Base-by-base conservation (phyloP, 2,329 filamentous ascomycete species). In the Tothia fuscella region DNA sequence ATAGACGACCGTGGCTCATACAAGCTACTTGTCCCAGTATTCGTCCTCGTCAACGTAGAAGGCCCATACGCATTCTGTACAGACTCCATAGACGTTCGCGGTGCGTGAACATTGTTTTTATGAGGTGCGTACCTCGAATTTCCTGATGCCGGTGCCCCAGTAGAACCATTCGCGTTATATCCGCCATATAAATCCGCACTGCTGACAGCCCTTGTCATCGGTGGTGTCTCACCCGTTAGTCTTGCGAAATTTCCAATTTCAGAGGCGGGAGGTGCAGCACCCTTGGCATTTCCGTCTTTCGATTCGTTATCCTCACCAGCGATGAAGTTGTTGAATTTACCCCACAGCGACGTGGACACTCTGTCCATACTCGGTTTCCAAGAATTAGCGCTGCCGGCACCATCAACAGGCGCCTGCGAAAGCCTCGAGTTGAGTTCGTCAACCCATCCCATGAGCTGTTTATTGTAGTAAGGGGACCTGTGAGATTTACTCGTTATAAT, bases 331-430 rank as follows among this genome's bases (percentile, higher is more conserved):
- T 88, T 96, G 63, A 99, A 95, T 45, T 82, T 86, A 49, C 79
- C 87, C 74, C 86, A 88, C 56, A 96, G 77, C 25, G 82, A 86
- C 47, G 82, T 87, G 2, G 88, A 91, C 0, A 96, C 86, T 61
- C 93, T 94, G 60, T 93, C 88, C 74, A 96, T 93, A 59, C 78
- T 95, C 5, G 89, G 87, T 59, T 91, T 94, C 85, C 89, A 94
- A 2, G 87, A 89, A 16, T 76, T 79, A 4, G 41, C 26, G 12
- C 22, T 34, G 10, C 21, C 35, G 10, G 35, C 10, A 42, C 75
- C 78, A 50, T 91, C 86, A 55, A 82, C 85, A 10, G 88, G 86
- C 14, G 87, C 81, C 57, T 91, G 83, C 51, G 82, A 88, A 29
- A 99, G 67, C 46, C 89, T 79, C 48, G 80, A 82, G 56, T 75